phyloP scores from a whole-genome alignment of 192 early-diverging fungal genomes.

The Fimicolochytrium jonesii region DNA sequence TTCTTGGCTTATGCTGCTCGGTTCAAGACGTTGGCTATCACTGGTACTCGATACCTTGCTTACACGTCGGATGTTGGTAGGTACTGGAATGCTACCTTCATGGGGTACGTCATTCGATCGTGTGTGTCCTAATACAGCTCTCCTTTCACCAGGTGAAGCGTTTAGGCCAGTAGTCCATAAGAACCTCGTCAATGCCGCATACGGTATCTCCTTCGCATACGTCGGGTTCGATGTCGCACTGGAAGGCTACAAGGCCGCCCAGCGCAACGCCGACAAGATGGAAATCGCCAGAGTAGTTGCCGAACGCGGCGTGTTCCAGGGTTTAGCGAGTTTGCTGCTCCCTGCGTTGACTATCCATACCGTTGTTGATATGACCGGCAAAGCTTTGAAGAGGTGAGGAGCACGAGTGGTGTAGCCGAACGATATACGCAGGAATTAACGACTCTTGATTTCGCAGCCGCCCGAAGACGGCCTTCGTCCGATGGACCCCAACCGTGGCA shows the following conservation, averaged over 20 bases:
- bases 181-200: conserved; percentile 50
- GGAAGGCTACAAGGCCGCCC: conserved; percentile 53
- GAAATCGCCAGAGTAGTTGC: conserved; percentile 45
- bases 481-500: conserved; percentile 57
- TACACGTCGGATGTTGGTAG: conserved; percentile 63
- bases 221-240: conserved; percentile 58
- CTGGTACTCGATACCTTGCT: conserved; percentile 39
- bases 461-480: conserved; percentile 39
- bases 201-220: conserved; percentile 18
- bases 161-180: conserved; percentile 59
- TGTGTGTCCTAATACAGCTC: no score
- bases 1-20: conserved; percentile 25
- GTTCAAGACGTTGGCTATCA: conserved; percentile 20
- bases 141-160: conserved; percentile 42
- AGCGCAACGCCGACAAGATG: conserved; percentile 37
- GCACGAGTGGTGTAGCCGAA: no score
- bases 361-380: conserved; percentile 48
- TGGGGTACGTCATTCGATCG: no score
- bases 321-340: conserved; percentile 53
- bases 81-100: no score
- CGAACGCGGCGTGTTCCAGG: conserved; percentile 61
- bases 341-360: conserved; percentile 65
- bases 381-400: conserved; percentile 23
- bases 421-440: no score
- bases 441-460: conserved; percentile 22